Conservation (phyloP, 2,329 filamentous ascomycete species). For the Aspergillus tamarii region DNA sequence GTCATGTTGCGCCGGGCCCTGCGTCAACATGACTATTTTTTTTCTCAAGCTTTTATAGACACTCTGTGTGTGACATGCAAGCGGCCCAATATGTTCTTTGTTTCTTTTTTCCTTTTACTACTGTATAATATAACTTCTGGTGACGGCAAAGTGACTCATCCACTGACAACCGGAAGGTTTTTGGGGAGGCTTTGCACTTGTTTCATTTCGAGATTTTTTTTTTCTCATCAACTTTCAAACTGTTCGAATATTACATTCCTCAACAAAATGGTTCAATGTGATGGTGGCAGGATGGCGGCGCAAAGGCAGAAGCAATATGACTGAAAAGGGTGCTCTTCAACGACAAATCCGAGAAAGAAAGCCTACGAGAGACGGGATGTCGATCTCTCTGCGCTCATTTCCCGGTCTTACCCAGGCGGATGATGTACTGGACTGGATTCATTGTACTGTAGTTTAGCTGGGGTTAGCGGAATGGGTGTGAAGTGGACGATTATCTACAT, state of each 20-base stretch:
- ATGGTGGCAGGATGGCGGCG: constrained; percentile 14
- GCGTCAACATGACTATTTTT: constrained; percentile 1
- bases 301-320: constrained; percentile 8
- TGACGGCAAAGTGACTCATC: constrained; percentile 25
- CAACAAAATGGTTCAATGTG: constrained; percentile 18
- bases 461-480: constrained; percentile 22
- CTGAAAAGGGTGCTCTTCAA: constrained; percentile 1
- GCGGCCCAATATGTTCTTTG: constrained; percentile 18
- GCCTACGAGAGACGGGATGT: constrained; percentile 22
- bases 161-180: constrained; percentile 15
- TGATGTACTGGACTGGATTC: constrained; percentile 26
- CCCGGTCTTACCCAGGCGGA: constrained; percentile 15
- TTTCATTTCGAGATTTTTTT: constrained; percentile 8
- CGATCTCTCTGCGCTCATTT: constrained; percentile 18
- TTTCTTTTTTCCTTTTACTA: constrained; percentile 17
- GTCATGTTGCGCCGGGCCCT: not conserved
- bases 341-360: constrained; percentile 16
- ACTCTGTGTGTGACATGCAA: constrained; percentile 18
- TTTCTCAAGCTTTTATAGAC: constrained; percentile 22
- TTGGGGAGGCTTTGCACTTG: constrained; percentile 15
- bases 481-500: constrained; percentile 11
- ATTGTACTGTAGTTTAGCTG: constrained; percentile 34
- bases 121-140: constrained; percentile 27
- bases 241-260: constrained; percentile 5
- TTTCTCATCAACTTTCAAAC: not conserved